Conservation (phyloP, 441 rosid species). For the Omphalea diandra region DNA sequence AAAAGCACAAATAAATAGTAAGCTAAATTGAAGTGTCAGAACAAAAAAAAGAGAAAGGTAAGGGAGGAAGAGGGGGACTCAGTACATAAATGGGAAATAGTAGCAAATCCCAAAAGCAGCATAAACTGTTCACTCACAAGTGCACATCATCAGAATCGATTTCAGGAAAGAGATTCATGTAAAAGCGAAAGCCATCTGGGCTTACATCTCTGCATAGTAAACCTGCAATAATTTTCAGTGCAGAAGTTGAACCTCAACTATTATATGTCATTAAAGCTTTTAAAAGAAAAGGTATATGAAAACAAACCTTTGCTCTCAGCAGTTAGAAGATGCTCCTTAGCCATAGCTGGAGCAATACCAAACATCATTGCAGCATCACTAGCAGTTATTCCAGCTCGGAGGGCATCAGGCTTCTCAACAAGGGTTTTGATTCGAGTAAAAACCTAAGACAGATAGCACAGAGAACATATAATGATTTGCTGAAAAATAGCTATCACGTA, state of each 20-base stretch:
- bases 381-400: slow-evolving; percentile 70
- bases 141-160: slow-evolving; percentile 45
- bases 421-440: slow-evolving; percentile 70
- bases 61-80: no score
- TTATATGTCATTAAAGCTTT: not conserved
- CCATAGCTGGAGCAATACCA: slow-evolving; percentile 97
- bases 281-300: slow-evolving; percentile 14
- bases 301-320: slow-evolving; percentile 82
- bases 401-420: slow-evolving; percentile 59
- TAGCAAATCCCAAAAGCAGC: not conserved
- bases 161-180: slow-evolving; percentile 71
- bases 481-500: not conserved
- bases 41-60: not conserved
- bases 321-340: slow-evolving; percentile 88
- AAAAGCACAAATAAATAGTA: not conserved
- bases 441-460: slow-evolving; percentile 44
- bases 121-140: slow-evolving; percentile 57
- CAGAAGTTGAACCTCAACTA: not conserved
- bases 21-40: not conserved
- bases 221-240: slow-evolving; percentile 45
- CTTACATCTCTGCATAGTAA: slow-evolving; percentile 86
- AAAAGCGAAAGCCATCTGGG: slow-evolving; percentile 84
- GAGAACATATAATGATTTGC: not conserved
- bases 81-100: not conserved
- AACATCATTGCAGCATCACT: slow-evolving; percentile 91